These are phyloP conservation scores for Lyophyllum semitale DNA, from an alignment of 768 basidiomycete species.

Conservation along the genomic window DNA sequence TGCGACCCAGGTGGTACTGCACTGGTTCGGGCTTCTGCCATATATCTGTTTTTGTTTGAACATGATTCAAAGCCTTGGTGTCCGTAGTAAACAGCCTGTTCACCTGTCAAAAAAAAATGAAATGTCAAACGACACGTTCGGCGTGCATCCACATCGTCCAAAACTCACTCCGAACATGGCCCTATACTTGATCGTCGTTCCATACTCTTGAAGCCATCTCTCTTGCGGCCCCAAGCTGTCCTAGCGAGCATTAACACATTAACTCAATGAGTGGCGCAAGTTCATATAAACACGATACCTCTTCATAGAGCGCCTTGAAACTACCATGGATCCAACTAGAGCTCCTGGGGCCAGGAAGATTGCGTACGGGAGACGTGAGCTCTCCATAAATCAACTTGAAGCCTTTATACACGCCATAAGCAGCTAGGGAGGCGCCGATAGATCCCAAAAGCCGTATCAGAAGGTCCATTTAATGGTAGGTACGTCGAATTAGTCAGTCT, in stretches of 20 bases:
- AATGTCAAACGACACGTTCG: background rate
- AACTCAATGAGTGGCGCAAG: background rate
- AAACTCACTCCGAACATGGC: slow-evolving; percentile 43
- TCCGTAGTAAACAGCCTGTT: slow-evolving; percentile 14
- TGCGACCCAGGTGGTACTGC: slow-evolving; percentile 35
- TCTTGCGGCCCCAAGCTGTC: slow-evolving; percentile 28
- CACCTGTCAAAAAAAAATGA: background rate
- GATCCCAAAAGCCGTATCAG: slow-evolving; percentile 16
- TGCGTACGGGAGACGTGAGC: slow-evolving; percentile 42
- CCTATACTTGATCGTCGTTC: slow-evolving; percentile 14
- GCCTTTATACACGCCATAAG: slow-evolving; percentile 30
- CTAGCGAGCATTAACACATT: slow-evolving; percentile 24
- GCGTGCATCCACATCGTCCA: slow-evolving; percentile 53
- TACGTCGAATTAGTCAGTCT: background rate
- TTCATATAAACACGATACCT: background rate
- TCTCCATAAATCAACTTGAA: slow-evolving; percentile 35
- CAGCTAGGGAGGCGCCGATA: slow-evolving; percentile 17
- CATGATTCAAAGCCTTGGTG: slow-evolving; percentile 57
- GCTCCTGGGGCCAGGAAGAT: slow-evolving; percentile 53
- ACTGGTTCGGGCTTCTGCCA: slow-evolving; percentile 56
- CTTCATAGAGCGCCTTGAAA: slow-evolving; percentile 25
- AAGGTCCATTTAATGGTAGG: background rate
- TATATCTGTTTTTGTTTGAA: slow-evolving; percentile 54
- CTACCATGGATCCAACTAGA: slow-evolving; percentile 50
- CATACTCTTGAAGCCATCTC: slow-evolving; percentile 15